Evolutionary conservation across 2,329 filamentous ascomycete species (phyloP).

Genomic region (Orbilia blumenaviensis): DNA sequence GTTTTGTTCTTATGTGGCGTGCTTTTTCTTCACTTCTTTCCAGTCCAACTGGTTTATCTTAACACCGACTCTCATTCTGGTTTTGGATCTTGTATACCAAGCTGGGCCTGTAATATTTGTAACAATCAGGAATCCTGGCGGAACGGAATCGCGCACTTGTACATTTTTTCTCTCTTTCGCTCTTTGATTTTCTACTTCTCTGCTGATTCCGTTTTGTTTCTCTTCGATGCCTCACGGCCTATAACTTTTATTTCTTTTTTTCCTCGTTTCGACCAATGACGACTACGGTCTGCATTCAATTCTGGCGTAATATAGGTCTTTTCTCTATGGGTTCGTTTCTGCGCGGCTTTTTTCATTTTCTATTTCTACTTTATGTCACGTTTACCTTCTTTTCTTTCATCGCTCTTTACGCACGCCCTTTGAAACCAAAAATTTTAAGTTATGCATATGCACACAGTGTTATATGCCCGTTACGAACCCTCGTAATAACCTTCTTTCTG

Average conservation of each 20-base stretch:
- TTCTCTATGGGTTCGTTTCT: conserved; percentile 1
- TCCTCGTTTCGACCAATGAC: conserved; percentile 37
- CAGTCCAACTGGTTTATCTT: conserved; percentile 11
- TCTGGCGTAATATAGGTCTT: conserved; percentile 30
- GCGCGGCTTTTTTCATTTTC: background rate
- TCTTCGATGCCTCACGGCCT: conserved; percentile 17
- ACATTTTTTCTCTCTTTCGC: conserved; percentile 1
- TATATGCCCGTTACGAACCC: conserved; percentile 17
- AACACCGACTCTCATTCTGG: conserved; percentile 37
- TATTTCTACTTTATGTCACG: background rate
- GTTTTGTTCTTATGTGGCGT: conserved; percentile 26
- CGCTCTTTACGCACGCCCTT: conserved; percentile 11
- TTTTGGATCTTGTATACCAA: conserved; percentile 42
- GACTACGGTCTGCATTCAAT: conserved; percentile 27
- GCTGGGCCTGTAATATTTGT: conserved; percentile 54
- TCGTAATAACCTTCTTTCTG: background rate
- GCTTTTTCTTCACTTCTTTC: conserved; percentile 45
- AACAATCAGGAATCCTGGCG: conserved; percentile 52
- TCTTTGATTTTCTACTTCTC: conserved; percentile 9
- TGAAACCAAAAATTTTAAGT: background rate
- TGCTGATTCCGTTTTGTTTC: conserved; percentile 31
- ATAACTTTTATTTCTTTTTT: conserved; percentile 35
- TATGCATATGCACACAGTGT: conserved; percentile 1
- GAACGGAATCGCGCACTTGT: conserved; percentile 29
- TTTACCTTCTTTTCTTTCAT: background rate